A percentile compares a stretch with the other conserved stretches of the same genome.
Conservation (phyloP, 306 rosid species). For the Geum urbanum region DNA sequence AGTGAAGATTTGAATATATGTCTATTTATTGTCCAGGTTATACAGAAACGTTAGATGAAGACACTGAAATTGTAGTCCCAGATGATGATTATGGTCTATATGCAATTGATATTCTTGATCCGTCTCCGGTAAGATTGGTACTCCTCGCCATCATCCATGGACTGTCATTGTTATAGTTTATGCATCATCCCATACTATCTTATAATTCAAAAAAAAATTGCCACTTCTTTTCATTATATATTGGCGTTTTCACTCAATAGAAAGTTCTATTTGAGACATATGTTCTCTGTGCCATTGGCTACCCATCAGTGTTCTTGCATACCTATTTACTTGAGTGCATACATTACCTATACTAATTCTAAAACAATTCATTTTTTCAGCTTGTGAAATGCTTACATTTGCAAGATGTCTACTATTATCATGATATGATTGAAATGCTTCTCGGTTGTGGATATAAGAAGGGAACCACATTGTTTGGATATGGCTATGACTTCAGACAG, state of each 20-base stretch:
- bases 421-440: conserved; percentile 87
- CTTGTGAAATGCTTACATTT: conserved; percentile 62
- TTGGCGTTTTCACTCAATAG: too few species aligned
- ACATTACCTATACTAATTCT: background rate
- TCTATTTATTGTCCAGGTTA: conserved; percentile 47
- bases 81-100: conserved; percentile 74
- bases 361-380: conserved; percentile 34
- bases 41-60: conserved; percentile 56
- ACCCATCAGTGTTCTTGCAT: too few species aligned
- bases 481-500: conserved; percentile 92
- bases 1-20: too few species aligned
- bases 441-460: conserved; percentile 73
- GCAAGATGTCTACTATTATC: conserved; percentile 74
- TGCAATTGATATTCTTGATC: conserved; percentile 93
- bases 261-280: too few species aligned
- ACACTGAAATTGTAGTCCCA: conserved; percentile 62
- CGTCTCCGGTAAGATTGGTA: conserved; percentile 48
- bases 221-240: too few species aligned
- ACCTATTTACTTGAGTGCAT: too few species aligned
- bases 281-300: too few species aligned
- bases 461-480: conserved; percentile 93
- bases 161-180: background rate
- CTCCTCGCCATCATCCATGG: background rate
- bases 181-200: too few species aligned
- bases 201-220: background rate